phyloP scores from a whole-genome alignment of 1,284 basidiomycete genomes.

The Leccinum subspadiceum region DNA sequence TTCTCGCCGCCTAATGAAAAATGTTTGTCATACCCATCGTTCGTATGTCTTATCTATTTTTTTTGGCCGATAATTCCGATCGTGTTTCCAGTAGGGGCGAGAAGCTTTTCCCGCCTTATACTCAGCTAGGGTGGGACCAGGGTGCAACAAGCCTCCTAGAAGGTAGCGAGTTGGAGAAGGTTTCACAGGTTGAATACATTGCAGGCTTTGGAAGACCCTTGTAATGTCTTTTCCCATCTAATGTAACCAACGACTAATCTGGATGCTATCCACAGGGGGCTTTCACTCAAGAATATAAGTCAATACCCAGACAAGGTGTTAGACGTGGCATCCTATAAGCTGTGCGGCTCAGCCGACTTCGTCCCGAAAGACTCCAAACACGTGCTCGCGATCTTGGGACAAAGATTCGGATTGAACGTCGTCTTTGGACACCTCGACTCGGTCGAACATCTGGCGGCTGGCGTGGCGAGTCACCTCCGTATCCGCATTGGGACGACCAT shows the following conservation, averaged over 20 bases:
- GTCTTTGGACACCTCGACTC: not conserved
- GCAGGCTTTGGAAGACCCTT: constrained; percentile 1
- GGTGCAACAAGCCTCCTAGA: not conserved
- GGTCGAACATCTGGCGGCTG: not conserved
- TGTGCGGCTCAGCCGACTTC: not conserved
- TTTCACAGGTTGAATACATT: not conserved
- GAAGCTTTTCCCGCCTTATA: constrained; percentile 13
- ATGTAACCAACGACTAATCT: not conserved
- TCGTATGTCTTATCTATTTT: not conserved
- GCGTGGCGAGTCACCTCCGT: not conserved
- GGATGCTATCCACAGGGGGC: not conserved
- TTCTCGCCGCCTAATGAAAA: constrained; percentile 8
- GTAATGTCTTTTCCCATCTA: not conserved
- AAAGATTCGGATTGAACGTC: constrained; percentile 1
- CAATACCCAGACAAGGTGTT: not conserved
- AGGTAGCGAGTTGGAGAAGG: not conserved
- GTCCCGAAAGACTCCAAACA: not conserved
- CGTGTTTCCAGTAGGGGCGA: not conserved
- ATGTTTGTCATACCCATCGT: not conserved
- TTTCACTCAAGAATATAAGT: not conserved
- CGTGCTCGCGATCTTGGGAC: not conserved
- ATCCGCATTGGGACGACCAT: not conserved
- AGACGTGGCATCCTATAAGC: not conserved
- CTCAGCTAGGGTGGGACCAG: constrained; percentile 12
- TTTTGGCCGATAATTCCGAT: constrained; percentile 5